Percentiles rank a stretch among this genome's conserved stretches.
Evolutionary conservation across 148 eudicot genomes (phyloP).

Genomic region (Linanthus parryae): DNA sequence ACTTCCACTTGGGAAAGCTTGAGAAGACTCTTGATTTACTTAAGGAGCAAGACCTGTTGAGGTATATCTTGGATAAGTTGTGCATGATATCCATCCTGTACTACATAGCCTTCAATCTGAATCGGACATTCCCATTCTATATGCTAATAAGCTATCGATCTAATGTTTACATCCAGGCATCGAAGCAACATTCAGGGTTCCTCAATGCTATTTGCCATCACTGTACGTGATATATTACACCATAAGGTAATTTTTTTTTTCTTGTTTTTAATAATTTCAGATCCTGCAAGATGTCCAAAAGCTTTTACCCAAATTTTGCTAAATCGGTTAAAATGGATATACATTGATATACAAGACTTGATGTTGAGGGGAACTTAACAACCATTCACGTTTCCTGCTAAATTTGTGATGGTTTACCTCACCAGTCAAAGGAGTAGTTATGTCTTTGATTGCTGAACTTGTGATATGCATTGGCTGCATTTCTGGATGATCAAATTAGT

Average conservation of each 20-base stretch:
- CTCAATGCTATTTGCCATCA: conserved; percentile 39
- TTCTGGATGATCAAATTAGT: no score
- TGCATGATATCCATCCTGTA: conserved; percentile 6
- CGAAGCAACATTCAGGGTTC: conserved; percentile 31
- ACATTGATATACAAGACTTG: no score
- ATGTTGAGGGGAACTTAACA: no score
- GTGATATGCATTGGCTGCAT: no score
- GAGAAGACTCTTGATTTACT: conserved; percentile 69
- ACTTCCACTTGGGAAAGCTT: conserved; percentile 77
- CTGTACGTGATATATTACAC: conserved; percentile 53
- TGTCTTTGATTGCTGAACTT: no score
- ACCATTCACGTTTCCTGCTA: no score
- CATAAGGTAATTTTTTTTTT: conserved; percentile 45
- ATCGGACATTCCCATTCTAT: background rate
- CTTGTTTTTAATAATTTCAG: no score
- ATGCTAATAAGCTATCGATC: background rate
- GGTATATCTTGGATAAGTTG: conserved; percentile 27
- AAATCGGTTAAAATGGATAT: no score
- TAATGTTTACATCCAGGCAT: conserved; percentile 23
- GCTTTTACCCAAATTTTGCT: no score
- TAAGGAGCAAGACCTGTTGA: conserved; percentile 49
- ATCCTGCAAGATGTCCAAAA: no score
- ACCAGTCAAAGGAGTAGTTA: no score
- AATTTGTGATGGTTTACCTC: no score
- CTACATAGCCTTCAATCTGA: background rate